Evolutionary conservation across 2,329 filamentous ascomycete species (phyloP), one percentile per base, ranked within the genome.

Genomic region (Aspergillus sp.): DNA sequence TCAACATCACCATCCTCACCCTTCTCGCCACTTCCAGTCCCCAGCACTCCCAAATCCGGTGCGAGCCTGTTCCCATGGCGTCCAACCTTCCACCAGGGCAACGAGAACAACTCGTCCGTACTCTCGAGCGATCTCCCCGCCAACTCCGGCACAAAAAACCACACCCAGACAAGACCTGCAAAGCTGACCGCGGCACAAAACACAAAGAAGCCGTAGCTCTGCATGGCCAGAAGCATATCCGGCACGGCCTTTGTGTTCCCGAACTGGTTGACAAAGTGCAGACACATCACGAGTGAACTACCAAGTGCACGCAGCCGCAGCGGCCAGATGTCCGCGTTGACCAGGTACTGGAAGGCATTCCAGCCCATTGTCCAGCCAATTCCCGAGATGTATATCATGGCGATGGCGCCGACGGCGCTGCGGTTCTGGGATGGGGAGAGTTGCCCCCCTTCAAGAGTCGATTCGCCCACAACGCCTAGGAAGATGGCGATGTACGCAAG

Each of bases 231-330:
- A 44, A 93, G 82, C 88, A 92, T 90, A 62, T 85, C 83, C 1
- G 89, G 89, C 0, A 91, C 86, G 0, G 89, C 88, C 32, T 89
- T 86, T 1, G 85, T 82, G 76, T 90, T 91, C 26, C 89, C 89
- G 69, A 90, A 92, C 73, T 91, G 88, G 72, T 90, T 90, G 59
- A 83, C 86, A 68, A 92, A 92, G 73, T 92, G 89, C 58, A 91
- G 82, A 0, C 85, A 89, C 89, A 92, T 92, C 48, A 87, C 85
- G 68, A 89, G 80, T 0, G 85, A 89, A 0, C 87, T 89, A 18
- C 86, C 85, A 9, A 91, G 74, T 3, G 89, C 88, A 55, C 89
- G 85, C 48, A 92, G 85, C 3, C 89, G 83, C 11, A 92, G 80
- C 0, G 89, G 89, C 76, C 90, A 93, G 60, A 93, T 81, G 68